These are phyloP conservation scores for Schizosaccharomyces lindneri DNA, from an alignment of 805 yeast species.

Conservation along the genomic window DNA sequence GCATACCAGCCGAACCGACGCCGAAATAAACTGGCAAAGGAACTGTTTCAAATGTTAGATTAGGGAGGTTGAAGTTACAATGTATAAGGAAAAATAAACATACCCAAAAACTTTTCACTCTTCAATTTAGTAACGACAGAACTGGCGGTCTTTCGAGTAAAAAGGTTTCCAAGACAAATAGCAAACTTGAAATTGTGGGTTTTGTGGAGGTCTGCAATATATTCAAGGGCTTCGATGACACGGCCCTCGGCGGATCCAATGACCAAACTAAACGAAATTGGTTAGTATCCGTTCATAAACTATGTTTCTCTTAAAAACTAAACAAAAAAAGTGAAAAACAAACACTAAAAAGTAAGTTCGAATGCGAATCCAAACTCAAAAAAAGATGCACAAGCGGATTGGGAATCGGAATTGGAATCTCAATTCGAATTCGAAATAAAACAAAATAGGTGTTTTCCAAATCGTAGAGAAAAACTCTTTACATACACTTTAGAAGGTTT, in stretches of 20 bases:
- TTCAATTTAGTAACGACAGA: conserved; percentile 3
- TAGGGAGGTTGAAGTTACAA: not conserved
- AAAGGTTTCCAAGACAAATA: conserved; percentile 6
- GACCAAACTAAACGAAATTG: conserved; percentile 3
- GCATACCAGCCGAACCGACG: not conserved
- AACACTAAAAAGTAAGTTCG: no score
- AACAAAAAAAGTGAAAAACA: no score
- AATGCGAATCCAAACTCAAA: no score
- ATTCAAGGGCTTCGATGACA: conserved; percentile 4
- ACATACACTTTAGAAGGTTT: no score
- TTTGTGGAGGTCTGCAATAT: conserved; percentile 5
- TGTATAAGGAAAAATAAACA: conserved; percentile 3
- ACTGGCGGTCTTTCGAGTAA: conserved; percentile 2
- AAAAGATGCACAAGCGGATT: no score
- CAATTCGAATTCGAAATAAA: no score
- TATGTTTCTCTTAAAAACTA: no score
- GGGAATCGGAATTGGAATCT: no score
- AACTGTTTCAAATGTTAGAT: not conserved
- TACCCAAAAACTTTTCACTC: conserved; percentile 2
- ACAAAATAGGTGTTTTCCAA: no score
- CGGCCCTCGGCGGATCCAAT: conserved; percentile 6
- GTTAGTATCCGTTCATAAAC: not conserved
- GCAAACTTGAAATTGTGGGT: conserved; percentile 7
- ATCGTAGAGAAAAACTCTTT: no score
- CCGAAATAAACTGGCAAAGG: conserved; percentile 2